Evolutionary conservation across 371 early-diverging fungal species (phyloP), one percentile per base, ranked within the genome.

Genomic region (Capillidium heterosporum): DNA sequence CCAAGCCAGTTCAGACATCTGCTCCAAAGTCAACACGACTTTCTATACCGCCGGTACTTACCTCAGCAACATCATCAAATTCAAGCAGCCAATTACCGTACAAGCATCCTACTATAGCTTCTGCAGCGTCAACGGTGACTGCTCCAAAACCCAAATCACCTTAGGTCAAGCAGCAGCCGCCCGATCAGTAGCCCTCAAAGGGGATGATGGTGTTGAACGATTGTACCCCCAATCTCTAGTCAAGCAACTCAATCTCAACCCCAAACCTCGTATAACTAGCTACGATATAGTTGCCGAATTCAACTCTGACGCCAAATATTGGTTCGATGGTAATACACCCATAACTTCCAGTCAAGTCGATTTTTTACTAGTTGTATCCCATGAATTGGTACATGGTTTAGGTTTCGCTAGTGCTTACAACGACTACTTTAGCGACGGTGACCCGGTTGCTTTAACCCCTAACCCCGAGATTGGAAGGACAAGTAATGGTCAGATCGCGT

Each of bases 211-310:
- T 35, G 65, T 65, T 56, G 69, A 65, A 2, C 41, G 77, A 44
- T 71, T 79, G 61, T 82, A 79, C 60, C 81, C 85, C 23, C 85
- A 84, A 60, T 69, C 79, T 11, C 58, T 81, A 32, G 65, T 79
- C 11, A 82, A 82, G 58, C 82, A 84, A 48, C 65, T 72, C 15
- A 63, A 60, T 1, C 15, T 59, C 7, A 48, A 21, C 65, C 60
- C 55, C 19, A 42, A 42, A 29, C 39, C 28, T 3, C n/a, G 32
- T 26, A 49, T 52, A 21, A 23, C 32, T 1, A 1, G 27, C 31
- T 42, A 27, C 43, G 57, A 59, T 56, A 57, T 53, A 21, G 21
- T 48, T 1, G 63, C 63, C 23, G 28, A 57, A 8, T 63, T 63
- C 35, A 63, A 63, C 54, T 53, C 67, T 43, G 61, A 62, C 43